phyloP scores from a whole-genome alignment of 2,329 filamentous ascomycete species.

The Penicillium aurantiogriseum region DNA sequence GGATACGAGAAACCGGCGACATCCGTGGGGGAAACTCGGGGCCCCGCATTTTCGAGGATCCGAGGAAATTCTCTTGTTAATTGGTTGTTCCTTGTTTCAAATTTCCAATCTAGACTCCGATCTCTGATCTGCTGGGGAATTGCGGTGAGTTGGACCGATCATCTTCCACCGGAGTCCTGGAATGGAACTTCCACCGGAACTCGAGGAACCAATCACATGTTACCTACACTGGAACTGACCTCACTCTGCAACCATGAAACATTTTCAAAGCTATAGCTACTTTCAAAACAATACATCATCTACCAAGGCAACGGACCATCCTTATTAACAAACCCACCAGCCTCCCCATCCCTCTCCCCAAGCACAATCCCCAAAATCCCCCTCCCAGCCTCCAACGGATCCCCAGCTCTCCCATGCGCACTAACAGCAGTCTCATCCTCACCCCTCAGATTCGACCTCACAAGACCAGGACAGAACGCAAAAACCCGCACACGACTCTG shows the following conservation, averaged over 20 bases:
- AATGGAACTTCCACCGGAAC: neutral
- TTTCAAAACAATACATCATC: neutral
- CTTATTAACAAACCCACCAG: conserved; percentile 28
- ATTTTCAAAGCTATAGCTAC: too few species aligned
- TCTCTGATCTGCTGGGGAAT: neutral
- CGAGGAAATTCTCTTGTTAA: neutral
- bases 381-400: conserved; percentile 25
- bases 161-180: conserved; percentile 3
- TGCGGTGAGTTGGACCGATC: conserved; percentile 1
- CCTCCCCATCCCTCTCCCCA: conserved; percentile 32
- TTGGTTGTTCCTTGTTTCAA: neutral
- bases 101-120: neutral
- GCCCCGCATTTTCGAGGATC: conserved; percentile 3
- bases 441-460: conserved; percentile 30
- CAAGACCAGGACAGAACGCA: conserved; percentile 29
- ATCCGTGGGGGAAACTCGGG: neutral
- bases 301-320: conserved; percentile 16
- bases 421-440: conserved; percentile 23
- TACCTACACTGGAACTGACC: neutral
- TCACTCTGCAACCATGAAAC: neutral
- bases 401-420: conserved; percentile 22
- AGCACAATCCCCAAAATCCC: conserved; percentile 27
- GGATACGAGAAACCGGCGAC: neutral
- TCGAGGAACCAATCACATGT: conserved; percentile 1
- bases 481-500: conserved; percentile 25